A percentile compares a stretch with the other conserved stretches of the same genome.
These are phyloP conservation scores for Intubia oerlemansii DNA, from an alignment of 2,329 filamentous ascomycete species.

Conservation along the genomic window DNA sequence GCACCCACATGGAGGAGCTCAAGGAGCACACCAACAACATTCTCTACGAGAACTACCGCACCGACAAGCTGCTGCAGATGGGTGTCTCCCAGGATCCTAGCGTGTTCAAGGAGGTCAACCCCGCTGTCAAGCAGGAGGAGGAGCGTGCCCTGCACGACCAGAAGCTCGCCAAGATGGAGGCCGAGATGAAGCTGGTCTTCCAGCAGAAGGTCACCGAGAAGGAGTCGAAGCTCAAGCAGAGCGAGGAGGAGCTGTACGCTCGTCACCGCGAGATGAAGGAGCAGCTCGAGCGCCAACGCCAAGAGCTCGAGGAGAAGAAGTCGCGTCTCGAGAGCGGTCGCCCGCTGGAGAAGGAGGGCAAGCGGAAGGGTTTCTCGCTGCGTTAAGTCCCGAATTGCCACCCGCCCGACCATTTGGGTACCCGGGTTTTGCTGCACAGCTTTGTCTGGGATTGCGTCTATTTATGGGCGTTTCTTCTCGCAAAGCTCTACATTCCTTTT, in stretches of 20 bases:
- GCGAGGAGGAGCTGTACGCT: slow-evolving; percentile 95
- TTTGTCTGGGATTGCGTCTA: slow-evolving; percentile 1
- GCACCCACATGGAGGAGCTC: slow-evolving; percentile 99
- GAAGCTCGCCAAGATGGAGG: slow-evolving; percentile 99
- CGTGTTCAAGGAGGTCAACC: slow-evolving; percentile 99
- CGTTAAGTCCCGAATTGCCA: slow-evolving; percentile 59
- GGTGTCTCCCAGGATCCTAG: slow-evolving; percentile 95
- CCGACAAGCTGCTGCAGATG: slow-evolving; percentile 97
- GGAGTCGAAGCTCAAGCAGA: slow-evolving; percentile 98
- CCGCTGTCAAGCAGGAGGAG: slow-evolving; percentile 98
- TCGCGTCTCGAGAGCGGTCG: slow-evolving; percentile 80
- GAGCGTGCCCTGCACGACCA: slow-evolving; percentile 95
- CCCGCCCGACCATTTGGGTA: no score
- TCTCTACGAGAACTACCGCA: slow-evolving; percentile 94
- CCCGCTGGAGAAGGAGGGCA: slow-evolving; percentile 91
- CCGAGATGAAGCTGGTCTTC: slow-evolving; percentile 99
- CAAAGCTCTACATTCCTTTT: slow-evolving; percentile 9
- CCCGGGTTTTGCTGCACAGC: no score
- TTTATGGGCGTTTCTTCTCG: no score
- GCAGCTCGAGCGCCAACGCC: slow-evolving; percentile 83
- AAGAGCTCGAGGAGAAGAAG: slow-evolving; percentile 98
- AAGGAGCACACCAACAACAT: slow-evolving; percentile 99
- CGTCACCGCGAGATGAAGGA: slow-evolving; percentile 99
- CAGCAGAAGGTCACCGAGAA: slow-evolving; percentile 99
- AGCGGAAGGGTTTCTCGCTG: slow-evolving; percentile 98